phyloP scores from a whole-genome alignment of 306 rosid species.

The Lagenaria siceraria region DNA sequence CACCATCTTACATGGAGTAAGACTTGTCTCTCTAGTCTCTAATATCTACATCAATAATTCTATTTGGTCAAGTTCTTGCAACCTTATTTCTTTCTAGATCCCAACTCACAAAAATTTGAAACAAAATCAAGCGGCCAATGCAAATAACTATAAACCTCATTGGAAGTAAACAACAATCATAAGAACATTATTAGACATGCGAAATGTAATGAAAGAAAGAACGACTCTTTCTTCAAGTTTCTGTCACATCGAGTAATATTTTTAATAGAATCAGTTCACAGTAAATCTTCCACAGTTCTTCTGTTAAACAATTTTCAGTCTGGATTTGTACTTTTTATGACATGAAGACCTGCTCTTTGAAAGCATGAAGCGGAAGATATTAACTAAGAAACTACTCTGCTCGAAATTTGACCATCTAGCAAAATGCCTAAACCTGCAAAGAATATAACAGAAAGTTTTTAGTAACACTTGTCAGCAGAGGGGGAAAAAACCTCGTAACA shows the following conservation, averaged over 20 bases:
- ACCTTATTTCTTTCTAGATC: background rate
- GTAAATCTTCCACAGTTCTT: background rate
- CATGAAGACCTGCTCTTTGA: background rate
- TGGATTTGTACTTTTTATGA: background rate
- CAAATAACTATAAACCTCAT: background rate
- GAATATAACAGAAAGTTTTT: background rate
- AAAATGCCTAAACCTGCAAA: background rate
- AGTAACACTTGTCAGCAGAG: background rate
- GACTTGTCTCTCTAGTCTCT: background rate
- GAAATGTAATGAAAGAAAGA: background rate
- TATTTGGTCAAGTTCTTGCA: background rate
- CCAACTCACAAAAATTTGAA: background rate
- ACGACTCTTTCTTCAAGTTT: background rate
- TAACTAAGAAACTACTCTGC: background rate
- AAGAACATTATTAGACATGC: background rate
- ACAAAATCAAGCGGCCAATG: background rate
- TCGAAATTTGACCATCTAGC: background rate
- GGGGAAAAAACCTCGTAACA: background rate
- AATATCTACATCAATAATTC: background rate
- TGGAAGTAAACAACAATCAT: background rate
- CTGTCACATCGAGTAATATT: background rate
- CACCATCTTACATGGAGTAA: background rate
- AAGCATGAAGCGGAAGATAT: background rate
- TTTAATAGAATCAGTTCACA: background rate
- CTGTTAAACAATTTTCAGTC: background rate